Evolutionary conservation across 1,284 basidiomycete genomes (phyloP).

Genomic region (Ganoderma leucocontextum): DNA sequence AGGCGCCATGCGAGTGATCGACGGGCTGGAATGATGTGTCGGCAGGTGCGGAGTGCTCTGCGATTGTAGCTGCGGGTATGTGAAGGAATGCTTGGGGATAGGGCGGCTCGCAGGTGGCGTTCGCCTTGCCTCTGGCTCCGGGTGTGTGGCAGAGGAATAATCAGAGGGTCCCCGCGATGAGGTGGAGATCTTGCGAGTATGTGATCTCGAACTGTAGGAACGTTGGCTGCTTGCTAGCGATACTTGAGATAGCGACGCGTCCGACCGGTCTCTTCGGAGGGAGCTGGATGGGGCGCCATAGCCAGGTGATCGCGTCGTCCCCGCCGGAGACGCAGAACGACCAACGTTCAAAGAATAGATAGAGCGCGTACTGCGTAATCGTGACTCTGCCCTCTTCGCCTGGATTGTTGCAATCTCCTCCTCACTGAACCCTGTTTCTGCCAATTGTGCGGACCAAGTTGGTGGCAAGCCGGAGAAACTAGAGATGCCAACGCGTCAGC

Average conservation of each 20-base stretch:
- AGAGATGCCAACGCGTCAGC: conserved; percentile 18
- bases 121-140: conserved; percentile 20
- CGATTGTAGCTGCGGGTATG: conserved; percentile 28
- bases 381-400: conserved; percentile 55
- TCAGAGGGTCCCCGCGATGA: conserved; percentile 31
- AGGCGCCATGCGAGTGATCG: conserved; percentile 24
- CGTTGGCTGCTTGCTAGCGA: conserved; percentile 33
- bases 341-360: conserved; percentile 37
- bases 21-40: conserved; percentile 22
- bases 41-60: conserved; percentile 32
- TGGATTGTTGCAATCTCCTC: conserved; percentile 74
- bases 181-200: conserved; percentile 34
- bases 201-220: conserved; percentile 30
- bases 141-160: conserved; percentile 23
- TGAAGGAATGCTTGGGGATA: conserved; percentile 30
- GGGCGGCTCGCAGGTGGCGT: conserved; percentile 25
- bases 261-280: conserved; percentile 33
- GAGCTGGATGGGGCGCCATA: conserved; percentile 29
- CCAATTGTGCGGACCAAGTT: conserved; percentile 70
- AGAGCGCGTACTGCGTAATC: conserved; percentile 38
- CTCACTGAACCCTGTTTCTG: conserved; percentile 65
- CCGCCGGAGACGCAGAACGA: conserved; percentile 33
- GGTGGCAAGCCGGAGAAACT: conserved; percentile 77
- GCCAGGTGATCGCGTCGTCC: conserved; percentile 24
- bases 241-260: conserved; percentile 35